Evolutionary conservation across 176 grass and related monocot species (phyloP).

Genomic region (Lolium perenne): DNA sequence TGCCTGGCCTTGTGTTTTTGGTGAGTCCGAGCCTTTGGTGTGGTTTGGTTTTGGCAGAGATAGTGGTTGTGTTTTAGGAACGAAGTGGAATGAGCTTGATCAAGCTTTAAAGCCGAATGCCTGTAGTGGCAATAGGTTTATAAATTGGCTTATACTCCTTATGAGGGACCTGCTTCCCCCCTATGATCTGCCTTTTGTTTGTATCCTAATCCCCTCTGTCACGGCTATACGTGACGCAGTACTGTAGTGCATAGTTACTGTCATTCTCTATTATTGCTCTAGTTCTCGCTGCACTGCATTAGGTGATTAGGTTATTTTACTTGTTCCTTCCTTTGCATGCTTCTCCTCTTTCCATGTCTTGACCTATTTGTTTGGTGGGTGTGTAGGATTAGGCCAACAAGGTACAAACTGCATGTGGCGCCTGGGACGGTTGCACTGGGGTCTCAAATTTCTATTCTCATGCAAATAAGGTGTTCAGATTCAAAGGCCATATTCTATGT

Average conservation of each 20-base stretch:
- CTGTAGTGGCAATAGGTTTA: slow-evolving; percentile 41
- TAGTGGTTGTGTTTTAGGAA: slow-evolving; percentile 61
- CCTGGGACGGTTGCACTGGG: slow-evolving; percentile 30
- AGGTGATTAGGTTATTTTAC: slow-evolving; percentile 52
- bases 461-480: slow-evolving; percentile 11
- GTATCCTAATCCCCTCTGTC: slow-evolving; percentile 61
- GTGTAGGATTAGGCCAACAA: slow-evolving; percentile 52
- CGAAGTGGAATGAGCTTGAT: slow-evolving; percentile 49
- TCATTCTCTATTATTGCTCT: slow-evolving; percentile 58
- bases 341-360: slow-evolving; percentile 47
- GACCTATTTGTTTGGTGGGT: slow-evolving; percentile 43
- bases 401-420: slow-evolving; percentile 12
- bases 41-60: slow-evolving; percentile 55
- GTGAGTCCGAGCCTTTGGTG: slow-evolving; percentile 56
- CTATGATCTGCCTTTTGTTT: slow-evolving; percentile 62
- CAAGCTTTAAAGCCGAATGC: slow-evolving; percentile 76
- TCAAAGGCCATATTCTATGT: slow-evolving; percentile 10
- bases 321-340: slow-evolving; percentile 55
- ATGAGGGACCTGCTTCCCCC: slow-evolving; percentile 37
- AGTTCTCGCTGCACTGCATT: slow-evolving; percentile 47
- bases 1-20: slow-evolving; percentile 56
- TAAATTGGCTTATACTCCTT: slow-evolving; percentile 56
- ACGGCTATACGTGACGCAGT: slow-evolving; percentile 40
- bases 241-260: slow-evolving; percentile 32
- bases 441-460: slow-evolving; percentile 13